phyloP scores from a whole-genome alignment of 495 filamentous ascomycete genomes.

The Parathielavia appendiculata region DNA sequence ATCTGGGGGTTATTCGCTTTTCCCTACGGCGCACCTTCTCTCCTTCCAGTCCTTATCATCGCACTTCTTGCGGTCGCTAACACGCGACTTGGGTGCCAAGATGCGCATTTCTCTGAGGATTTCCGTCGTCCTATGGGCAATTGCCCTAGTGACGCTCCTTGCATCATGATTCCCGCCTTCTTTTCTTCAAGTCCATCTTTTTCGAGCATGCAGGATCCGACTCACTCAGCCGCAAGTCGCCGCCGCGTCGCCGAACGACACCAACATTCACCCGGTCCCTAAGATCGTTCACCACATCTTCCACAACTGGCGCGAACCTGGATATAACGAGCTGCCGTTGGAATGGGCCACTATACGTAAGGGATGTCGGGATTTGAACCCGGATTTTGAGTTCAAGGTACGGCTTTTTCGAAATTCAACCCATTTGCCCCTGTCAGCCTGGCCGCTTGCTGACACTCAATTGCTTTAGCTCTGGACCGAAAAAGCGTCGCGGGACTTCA shows the following conservation, averaged over 20 bases:
- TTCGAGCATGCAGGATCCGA: conserved; percentile 27
- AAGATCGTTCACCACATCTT: conserved; percentile 92
- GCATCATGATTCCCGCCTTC: conserved; percentile 18
- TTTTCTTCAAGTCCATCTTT: conserved; percentile 27
- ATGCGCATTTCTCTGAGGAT: conserved; percentile 20
- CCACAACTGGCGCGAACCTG: conserved; percentile 49
- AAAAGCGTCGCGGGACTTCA: conserved; percentile 66
- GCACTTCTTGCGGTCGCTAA: neutral
- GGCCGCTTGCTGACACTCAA: neutral
- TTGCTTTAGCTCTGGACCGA: conserved; percentile 75
- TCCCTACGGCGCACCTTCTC: neutral
- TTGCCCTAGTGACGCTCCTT: conserved; percentile 10
- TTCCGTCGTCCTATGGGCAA: conserved; percentile 14
- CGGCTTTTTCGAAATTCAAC: conserved; percentile 14
- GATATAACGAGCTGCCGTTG: conserved; percentile 58
- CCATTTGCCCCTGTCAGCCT: neutral
- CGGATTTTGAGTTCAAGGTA: conserved; percentile 79
- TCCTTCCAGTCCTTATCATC: neutral
- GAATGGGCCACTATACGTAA: conserved; percentile 69
- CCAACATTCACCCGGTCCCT: conserved; percentile 38
- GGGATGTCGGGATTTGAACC: conserved; percentile 70
- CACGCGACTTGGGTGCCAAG: neutral
- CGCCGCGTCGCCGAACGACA: conserved; percentile 4
- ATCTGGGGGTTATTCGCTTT: no score
- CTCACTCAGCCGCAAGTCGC: conserved; percentile 24